phyloP scores from a whole-genome alignment of 805 yeast genomes.

The Wickerhamiella vanderwaltii region DNA sequence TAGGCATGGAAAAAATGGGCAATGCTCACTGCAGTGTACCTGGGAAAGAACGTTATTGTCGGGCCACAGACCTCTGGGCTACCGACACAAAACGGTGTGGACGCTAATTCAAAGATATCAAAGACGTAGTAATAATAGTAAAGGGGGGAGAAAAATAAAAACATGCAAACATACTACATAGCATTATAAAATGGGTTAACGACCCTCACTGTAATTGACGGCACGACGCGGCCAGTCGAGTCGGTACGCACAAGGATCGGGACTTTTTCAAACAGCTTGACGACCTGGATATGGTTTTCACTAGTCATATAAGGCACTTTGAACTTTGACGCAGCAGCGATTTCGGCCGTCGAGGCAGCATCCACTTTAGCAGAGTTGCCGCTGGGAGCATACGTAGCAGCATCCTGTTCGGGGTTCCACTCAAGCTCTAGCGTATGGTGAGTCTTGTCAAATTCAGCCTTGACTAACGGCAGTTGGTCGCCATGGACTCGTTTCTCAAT shows the following conservation, averaged over 20 bases:
- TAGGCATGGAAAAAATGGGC: too few species aligned
- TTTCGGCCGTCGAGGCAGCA: constrained; percentile 6
- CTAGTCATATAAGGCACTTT: constrained; percentile 39
- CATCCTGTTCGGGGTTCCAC: constrained; percentile 89
- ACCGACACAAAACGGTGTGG: too few species aligned
- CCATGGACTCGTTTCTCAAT: constrained; percentile 47
- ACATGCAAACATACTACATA: too few species aligned
- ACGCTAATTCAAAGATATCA: too few species aligned
- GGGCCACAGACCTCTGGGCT: too few species aligned
- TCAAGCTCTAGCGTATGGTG: constrained; percentile 61
- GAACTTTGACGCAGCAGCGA: constrained; percentile 11
- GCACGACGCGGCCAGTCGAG: constrained; percentile 79
- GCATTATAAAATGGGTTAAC: constrained; percentile 57
- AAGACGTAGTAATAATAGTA: too few species aligned
- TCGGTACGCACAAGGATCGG: constrained; percentile 85
- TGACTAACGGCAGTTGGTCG: constrained; percentile 82
- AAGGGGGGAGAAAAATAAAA: too few species aligned
- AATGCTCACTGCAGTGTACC: too few species aligned
- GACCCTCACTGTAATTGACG: constrained; percentile 85
- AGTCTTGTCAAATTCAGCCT: constrained; percentile 78
- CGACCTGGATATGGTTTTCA: constrained; percentile 69
- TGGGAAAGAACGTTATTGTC: too few species aligned
- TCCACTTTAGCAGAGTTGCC: constrained; percentile 10
- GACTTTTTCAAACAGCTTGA: constrained; percentile 60
- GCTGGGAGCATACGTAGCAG: constrained; percentile 77